These are phyloP conservation scores for Eucalyptus melliodora DNA, from an alignment of 345 rosid species.

Conservation along the genomic window DNA sequence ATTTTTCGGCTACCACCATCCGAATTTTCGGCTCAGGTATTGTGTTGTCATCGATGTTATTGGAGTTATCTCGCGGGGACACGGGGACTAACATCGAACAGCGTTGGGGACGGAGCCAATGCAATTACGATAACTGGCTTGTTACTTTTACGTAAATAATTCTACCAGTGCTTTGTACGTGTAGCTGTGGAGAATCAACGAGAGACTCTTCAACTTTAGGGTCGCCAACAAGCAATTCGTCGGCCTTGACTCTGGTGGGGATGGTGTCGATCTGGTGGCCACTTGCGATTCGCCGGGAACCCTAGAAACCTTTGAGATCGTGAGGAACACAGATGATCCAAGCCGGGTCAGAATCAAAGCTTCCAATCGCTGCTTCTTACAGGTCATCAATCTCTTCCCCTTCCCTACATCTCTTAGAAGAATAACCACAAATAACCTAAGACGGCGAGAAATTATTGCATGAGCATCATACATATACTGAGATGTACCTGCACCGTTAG, in stretches of 20 bases:
- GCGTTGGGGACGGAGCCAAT: too few species aligned
- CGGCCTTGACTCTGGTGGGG: constrained; percentile 19
- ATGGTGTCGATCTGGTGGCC: constrained; percentile 19
- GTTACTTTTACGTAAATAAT: too few species aligned
- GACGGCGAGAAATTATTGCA: not conserved
- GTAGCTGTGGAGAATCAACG: constrained; percentile 50
- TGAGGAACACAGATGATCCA: constrained; percentile 7
- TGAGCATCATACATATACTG: not conserved
- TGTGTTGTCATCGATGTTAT: too few species aligned
- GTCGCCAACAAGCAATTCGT: constrained; percentile 33
- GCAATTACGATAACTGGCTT: too few species aligned
- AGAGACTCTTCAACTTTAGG: constrained; percentile 24
- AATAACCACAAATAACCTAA: too few species aligned
- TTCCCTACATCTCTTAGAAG: not conserved
- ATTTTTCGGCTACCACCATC: not conserved
- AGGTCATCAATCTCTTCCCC: constrained; percentile 3
- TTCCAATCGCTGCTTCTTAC: constrained; percentile 34
- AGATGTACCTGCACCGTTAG: not conserved
- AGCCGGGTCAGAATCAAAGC: constrained; percentile 40
- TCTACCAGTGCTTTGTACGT: not conserved
- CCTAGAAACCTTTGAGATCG: constrained; percentile 33
- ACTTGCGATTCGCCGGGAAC: not conserved
- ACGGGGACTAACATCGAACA: too few species aligned
- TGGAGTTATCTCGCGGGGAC: too few species aligned
- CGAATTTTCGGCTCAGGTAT: too few species aligned